Conservation (phyloP, 2,329 filamentous ascomycete genomes). For the Pseudogymnoascus sp. region DNA sequence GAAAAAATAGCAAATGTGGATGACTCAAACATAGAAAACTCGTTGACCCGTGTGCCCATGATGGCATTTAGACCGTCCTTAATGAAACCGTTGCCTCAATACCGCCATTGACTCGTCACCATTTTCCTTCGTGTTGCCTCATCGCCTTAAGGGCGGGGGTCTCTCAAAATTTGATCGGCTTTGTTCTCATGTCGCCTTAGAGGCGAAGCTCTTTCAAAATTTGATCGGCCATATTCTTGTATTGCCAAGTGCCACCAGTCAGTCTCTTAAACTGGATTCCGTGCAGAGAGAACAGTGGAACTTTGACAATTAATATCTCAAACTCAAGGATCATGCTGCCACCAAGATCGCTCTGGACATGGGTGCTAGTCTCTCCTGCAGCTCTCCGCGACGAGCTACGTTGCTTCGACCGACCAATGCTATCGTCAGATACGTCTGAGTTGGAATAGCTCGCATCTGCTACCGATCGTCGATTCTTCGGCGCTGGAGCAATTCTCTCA, state of each 20-base stretch:
- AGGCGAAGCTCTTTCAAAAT: slow-evolving; percentile 82
- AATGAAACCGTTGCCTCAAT: neutral
- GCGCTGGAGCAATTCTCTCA: slow-evolving; percentile 43
- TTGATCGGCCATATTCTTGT: slow-evolving; percentile 95
- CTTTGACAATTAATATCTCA: slow-evolving; percentile 96
- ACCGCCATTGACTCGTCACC: neutral
- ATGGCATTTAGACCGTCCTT: neutral
- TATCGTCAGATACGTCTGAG: slow-evolving; percentile 79
- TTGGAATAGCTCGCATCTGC: slow-evolving; percentile 72
- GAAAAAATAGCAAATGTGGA: neutral
- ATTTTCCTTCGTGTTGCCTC: neutral
- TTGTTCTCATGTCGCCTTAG: slow-evolving; percentile 85
- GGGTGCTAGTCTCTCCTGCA: slow-evolving; percentile 82
- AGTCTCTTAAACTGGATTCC: slow-evolving; percentile 98
- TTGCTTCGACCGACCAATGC: slow-evolving; percentile 49
- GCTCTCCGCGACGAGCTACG: slow-evolving; percentile 48
- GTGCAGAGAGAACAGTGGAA: slow-evolving; percentile 83
- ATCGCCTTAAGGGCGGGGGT: slow-evolving; percentile 11
- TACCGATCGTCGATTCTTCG: slow-evolving; percentile 38
- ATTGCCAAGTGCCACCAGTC: slow-evolving; percentile 93
- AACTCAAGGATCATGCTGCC: slow-evolving; percentile 80
- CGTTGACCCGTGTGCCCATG: neutral
- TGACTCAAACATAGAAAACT: slow-evolving; percentile 8
- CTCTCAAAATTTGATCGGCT: slow-evolving; percentile 89
- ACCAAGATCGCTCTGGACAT: slow-evolving; percentile 83